A percentile compares a stretch with the other conserved stretches of the same genome.
Evolutionary conservation across 257 asterid species (phyloP).

Genomic region (Salvia rosmarinus): DNA sequence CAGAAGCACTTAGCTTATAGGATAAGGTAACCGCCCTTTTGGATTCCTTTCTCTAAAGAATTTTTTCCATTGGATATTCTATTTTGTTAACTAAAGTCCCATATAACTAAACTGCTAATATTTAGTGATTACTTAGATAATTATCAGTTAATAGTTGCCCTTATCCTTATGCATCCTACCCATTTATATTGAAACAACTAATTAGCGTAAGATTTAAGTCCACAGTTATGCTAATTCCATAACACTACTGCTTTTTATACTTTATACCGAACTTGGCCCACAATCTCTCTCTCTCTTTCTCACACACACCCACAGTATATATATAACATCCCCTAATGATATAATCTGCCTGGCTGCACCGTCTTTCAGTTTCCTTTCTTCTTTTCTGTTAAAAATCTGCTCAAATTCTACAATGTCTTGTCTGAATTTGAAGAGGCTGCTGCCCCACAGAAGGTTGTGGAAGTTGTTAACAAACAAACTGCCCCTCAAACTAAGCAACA

Average conservation of each 20-base stretch:
- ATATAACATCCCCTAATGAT: conserved; percentile 4
- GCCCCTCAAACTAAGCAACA: conserved; percentile 52
- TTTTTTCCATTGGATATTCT: background rate
- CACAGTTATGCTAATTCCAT: conserved; percentile 1
- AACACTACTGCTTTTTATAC: background rate
- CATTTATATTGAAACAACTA: conserved; percentile 4
- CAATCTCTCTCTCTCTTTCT: conserved; percentile 7
- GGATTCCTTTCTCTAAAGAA: background rate
- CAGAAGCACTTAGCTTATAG: background rate
- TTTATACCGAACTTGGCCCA: conserved; percentile 19
- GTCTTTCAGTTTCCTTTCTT: background rate
- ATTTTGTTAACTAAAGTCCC: background rate
- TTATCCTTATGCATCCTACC: conserved; percentile 19
- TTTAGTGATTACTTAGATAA: background rate
- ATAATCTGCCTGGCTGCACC: background rate
- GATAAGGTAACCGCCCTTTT: conserved; percentile 1
- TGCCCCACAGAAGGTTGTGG: conserved; percentile 59
- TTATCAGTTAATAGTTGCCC: background rate
- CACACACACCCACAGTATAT: conserved; percentile 29
- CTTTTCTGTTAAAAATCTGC: background rate
- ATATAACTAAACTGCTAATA: background rate
- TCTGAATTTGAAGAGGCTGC: conserved; percentile 48
- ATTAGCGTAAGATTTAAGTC: conserved; percentile 48
- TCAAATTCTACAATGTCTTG: conserved; percentile 41
- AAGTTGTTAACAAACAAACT: conserved; percentile 49